Evolutionary conservation across 208 protist species (phyloP).

Genomic region (Trypanosomatidae sp.): DNA sequence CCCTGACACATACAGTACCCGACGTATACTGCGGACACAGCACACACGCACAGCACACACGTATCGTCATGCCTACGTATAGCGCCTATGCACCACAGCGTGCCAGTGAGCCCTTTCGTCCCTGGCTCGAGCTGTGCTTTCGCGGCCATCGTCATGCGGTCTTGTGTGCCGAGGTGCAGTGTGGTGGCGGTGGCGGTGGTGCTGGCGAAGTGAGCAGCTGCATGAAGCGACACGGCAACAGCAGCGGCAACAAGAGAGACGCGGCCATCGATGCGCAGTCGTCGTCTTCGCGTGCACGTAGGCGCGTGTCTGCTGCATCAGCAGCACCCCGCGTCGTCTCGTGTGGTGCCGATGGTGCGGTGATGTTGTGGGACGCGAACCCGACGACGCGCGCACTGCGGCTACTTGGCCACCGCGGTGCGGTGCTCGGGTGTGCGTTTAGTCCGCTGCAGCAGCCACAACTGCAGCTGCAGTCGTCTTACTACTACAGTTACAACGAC

Average conservation of each 20-base stretch:
- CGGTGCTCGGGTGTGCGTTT: slow-evolving; percentile 43
- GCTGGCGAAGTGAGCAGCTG: too few relatives aligned
- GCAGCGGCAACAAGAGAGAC: too few relatives aligned
- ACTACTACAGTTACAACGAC: too few relatives aligned
- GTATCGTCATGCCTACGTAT: too few relatives aligned
- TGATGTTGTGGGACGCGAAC: slow-evolving; percentile 80
- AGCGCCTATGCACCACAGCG: too few relatives aligned
- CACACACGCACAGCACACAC: too few relatives aligned
- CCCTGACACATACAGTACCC: too few relatives aligned
- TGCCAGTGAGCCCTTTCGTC: slow-evolving; percentile 2
- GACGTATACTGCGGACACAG: too few relatives aligned
- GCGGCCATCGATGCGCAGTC: neutral
- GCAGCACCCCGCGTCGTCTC: slow-evolving; percentile 43
- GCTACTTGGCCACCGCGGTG: slow-evolving; percentile 56
- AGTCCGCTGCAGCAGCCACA: slow-evolving; percentile 10
- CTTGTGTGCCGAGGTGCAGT: slow-evolving; percentile 33
- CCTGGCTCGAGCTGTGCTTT: slow-evolving; percentile 57
- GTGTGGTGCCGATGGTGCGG: slow-evolving; percentile 46
- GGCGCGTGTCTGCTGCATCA: too few relatives aligned
- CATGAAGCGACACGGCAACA: too few relatives aligned
- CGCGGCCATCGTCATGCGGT: slow-evolving; percentile 57
- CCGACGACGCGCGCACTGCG: slow-evolving; percentile 60
- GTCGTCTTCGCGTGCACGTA: neutral
- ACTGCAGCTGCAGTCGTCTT: neutral
- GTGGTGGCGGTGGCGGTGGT: too few relatives aligned